Evolutionary conservation across 805 yeast species (phyloP), one percentile per base, ranked within the genome.

Genomic region (Hemisphaericaspora nanyangensis): DNA sequence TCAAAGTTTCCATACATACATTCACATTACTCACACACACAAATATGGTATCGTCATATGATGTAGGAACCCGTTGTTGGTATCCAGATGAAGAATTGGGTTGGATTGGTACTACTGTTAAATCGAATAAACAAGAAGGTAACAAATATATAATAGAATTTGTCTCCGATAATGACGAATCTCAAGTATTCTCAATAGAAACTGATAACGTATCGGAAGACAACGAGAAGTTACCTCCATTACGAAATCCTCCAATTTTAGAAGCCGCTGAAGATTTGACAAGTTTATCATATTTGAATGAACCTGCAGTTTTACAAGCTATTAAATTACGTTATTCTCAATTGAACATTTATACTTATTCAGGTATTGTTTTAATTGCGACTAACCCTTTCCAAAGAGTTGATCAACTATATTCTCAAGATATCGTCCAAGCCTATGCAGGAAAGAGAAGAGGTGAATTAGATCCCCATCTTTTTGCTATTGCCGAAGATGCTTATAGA

Each of bases 221-320:
- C 35, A 76, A 80, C 39, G 59, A 68, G 4, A 74, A 74, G 38
- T 69, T 87, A 39, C 95, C 96, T 4, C 79, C 88, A 24, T 74
- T 90, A 57, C 77, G 96, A 59, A 91, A 91, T 59, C 97, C 96
- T 37, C 93, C 95, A 2, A 80, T 84, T 44, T 72, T 88, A 47
- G 99, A 91, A 62, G 85, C 96, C 3, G 88, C 95, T 15, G 97
- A 91, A 58, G 99, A 93, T 65, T 75, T 91, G 54, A 93, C 98
- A 2, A 82, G 89, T 38, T 73, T 91, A 40, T 89, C 97, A 0
- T 90, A 91, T 57, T 70, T 93, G 52, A 91, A 91, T 61, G 99
- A 91, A 61, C 98, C 99, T 1, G 95, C 97, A 1, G 96, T 91
- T 35, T 74, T 91, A 49, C 95, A 90, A 55, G 97, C 98, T 15